A percentile compares a stretch with the other conserved stretches of the same genome.
phyloP scores from a whole-genome alignment of 257 asterid genomes.

The Fraxinus excelsior region DNA sequence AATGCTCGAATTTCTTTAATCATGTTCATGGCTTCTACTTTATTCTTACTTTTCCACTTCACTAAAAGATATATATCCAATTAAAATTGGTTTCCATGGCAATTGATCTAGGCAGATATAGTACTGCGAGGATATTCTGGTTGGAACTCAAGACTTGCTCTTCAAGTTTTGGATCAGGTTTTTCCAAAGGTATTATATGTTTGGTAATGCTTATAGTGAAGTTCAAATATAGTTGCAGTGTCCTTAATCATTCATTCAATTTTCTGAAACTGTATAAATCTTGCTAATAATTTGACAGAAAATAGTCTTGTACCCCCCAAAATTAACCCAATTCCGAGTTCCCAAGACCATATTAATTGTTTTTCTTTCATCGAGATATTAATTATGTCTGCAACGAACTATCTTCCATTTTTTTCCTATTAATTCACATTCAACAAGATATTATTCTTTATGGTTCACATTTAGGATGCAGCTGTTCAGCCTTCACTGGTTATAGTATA shows the following conservation, averaged over 20 bases:
- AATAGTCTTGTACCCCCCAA: not conserved
- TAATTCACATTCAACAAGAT: not conserved
- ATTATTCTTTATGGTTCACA: not conserved
- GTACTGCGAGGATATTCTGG: constrained; percentile 77
- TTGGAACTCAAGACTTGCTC: constrained; percentile 83
- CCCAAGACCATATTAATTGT: not conserved
- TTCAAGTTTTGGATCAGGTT: constrained; percentile 58
- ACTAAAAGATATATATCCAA: not conserved
- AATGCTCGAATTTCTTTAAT: not conserved
- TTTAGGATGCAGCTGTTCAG: constrained; percentile 65
- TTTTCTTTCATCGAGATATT: constrained; percentile 2
- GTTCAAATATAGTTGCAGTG: not conserved
- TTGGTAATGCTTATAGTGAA: not conserved
- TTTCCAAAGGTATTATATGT: constrained; percentile 67
- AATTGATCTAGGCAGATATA: constrained; percentile 63
- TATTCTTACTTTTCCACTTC: not conserved
- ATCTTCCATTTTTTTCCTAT: not conserved
- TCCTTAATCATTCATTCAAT: constrained; percentile 1
- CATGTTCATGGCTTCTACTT: not conserved
- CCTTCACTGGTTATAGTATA: constrained; percentile 78
- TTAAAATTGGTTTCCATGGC: not conserved
- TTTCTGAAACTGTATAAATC: not conserved
- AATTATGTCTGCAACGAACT: not conserved
- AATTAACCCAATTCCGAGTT: not conserved
- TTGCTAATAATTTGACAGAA: constrained; percentile 1